phyloP scores from a whole-genome alignment of 2,329 filamentous ascomycete species.

The Stenocarpella maydis region DNA sequence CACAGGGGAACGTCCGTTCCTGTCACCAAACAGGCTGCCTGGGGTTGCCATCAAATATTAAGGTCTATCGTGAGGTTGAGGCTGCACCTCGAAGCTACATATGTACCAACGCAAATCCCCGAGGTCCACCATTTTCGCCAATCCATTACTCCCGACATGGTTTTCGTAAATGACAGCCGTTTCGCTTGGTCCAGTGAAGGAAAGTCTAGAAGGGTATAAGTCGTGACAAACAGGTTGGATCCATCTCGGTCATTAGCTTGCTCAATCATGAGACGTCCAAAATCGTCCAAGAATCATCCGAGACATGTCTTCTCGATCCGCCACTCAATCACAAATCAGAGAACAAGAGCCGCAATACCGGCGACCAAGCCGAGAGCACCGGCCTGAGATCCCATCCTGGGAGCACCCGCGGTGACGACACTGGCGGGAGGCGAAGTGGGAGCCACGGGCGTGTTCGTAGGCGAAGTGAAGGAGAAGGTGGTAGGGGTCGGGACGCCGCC shows the following conservation, averaged over 20 bases:
- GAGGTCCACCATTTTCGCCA: slow-evolving; percentile 29
- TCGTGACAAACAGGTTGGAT: slow-evolving; percentile 32
- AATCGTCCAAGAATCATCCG: slow-evolving; percentile 33
- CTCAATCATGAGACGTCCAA: slow-evolving; percentile 36
- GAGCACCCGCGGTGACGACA: slow-evolving; percentile 48
- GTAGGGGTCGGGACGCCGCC: slow-evolving; percentile 15
- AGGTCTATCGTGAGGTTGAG: slow-evolving; percentile 23
- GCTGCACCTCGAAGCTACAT: background rate
- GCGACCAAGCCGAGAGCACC: slow-evolving; percentile 49
- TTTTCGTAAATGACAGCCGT: slow-evolving; percentile 31
- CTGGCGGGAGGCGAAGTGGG: slow-evolving; percentile 40
- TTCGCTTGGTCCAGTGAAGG: slow-evolving; percentile 32
- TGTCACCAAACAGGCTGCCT: background rate
- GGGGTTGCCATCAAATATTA: slow-evolving; percentile 5
- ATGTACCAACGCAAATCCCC: slow-evolving; percentile 26
- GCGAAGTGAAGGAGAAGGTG: slow-evolving; percentile 17
- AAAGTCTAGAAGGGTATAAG: slow-evolving; percentile 37
- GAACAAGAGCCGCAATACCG: slow-evolving; percentile 48
- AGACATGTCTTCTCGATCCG: background rate
- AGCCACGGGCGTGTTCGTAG: slow-evolving; percentile 42
- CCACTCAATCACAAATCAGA: slow-evolving; percentile 41
- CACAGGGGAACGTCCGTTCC: background rate
- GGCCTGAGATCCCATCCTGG: slow-evolving; percentile 46
- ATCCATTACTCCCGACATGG: slow-evolving; percentile 33
- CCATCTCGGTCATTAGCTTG: slow-evolving; percentile 31